Percentiles rank a stretch among this genome's conserved stretches.
These are phyloP conservation scores for Phaeotremella fagi DNA, from an alignment of 768 basidiomycete genomes.

Conservation along the genomic window DNA sequence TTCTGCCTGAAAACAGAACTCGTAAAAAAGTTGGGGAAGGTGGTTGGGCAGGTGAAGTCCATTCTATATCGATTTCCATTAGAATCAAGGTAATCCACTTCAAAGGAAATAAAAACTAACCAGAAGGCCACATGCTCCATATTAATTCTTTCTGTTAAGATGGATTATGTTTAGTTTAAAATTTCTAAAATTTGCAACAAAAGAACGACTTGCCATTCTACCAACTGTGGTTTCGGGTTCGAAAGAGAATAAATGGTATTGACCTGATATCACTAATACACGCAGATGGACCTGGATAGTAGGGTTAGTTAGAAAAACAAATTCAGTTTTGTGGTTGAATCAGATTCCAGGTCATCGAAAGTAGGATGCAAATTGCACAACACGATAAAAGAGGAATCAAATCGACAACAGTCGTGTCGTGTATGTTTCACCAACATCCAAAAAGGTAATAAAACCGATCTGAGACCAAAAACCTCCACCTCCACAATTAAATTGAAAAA, in stretches of 20 bases:
- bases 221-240: constrained; percentile 44
- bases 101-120: constrained; percentile 14
- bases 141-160: constrained; percentile 30
- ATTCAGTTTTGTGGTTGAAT: not conserved
- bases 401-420: not conserved
- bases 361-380: not conserved
- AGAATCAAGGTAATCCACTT: too few relatives aligned
- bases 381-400: not conserved
- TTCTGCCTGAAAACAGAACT: constrained; percentile 35
- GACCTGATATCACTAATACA: constrained; percentile 44
- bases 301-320: not conserved
- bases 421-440: not conserved
- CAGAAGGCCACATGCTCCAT: constrained; percentile 39
- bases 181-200: not conserved
- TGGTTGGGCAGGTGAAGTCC: constrained; percentile 33
- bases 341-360: not conserved
- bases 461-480: not conserved
- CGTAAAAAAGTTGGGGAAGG: constrained; percentile 37
- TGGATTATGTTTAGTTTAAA: not conserved
- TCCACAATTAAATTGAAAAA: too few relatives aligned
- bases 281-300: constrained; percentile 30
- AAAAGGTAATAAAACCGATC: not conserved
- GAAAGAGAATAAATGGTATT: constrained; percentile 43
- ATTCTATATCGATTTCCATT: too few relatives aligned
- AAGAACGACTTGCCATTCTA: constrained; percentile 23